Base-by-base conservation (phyloP, 371 early-diverging fungal genomes). In the Syncephalastrum sp. region DNA sequence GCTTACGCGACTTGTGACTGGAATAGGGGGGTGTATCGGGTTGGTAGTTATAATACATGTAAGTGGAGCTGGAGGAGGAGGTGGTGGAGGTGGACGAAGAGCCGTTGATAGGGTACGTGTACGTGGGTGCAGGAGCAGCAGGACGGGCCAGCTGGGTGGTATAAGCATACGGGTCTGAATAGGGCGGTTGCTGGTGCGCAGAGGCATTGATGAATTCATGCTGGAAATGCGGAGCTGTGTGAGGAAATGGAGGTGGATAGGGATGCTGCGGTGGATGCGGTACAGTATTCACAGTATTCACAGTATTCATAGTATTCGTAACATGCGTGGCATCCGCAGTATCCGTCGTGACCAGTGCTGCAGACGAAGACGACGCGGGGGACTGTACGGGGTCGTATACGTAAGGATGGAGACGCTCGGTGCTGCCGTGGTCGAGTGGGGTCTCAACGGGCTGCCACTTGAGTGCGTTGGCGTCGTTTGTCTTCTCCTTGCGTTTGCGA, bases 401-500 rank as follows among this genome's bases (percentile, higher is more conserved):
- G 21, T 53, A 17, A 42, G 17, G 44, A 53, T 53, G 27, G 1
- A 21, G 17, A 19, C 43, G 54, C 13, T 53, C 54, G 8, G 29
- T 17, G 15, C 54, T 29, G 16, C 54, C 54, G 38, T 56, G 56
- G 21, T 45, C 56, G 12, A 27, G 46, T 8, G 57, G 57, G 3
- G 57, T 56, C 25, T 56, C 57, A 5, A 56, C 57, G 17, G 57
- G 57, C 5, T 56, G 57, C 57, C 57, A 56, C 49, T 44, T 49
- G 23, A 56, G 27, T 7, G 57, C 38, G 8, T 33, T 33, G 38
- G 38, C 38, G 10, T 33, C 38, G 38, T 10, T 51, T 33, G 51
- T 33, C 25, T 27, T 51, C 15, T 23, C 51, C 51, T 51, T 33
- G 38, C 38, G 38, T 33, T 33, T 33, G 38, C 38, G 38, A 14